Evolutionary conservation across 208 protist species (phyloP), one percentile per base, ranked within the genome.

Genomic region (Crithidia brevicula): DNA sequence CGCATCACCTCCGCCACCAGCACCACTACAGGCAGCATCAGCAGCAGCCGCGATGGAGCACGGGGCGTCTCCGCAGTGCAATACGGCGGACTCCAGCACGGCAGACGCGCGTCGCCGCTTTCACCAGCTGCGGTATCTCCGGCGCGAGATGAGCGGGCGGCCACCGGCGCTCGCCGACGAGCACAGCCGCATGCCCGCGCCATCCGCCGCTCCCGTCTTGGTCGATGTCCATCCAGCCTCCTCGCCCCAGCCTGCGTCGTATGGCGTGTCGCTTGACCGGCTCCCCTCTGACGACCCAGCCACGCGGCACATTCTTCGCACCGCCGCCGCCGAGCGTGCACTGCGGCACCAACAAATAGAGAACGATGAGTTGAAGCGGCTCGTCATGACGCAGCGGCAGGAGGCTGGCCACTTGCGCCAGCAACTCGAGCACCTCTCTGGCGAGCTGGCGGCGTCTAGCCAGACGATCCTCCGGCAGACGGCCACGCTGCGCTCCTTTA

Each of bases 391-490:
- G 1, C 72, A 76, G 43, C 72, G 45, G 13, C 58, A 51, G 18
- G 72, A 89, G 63, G 60, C 72, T 22, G 70, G 68, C 25, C 43
- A 42, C 33, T 46, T 92, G 49, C 62, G 73, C 25, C 40, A n/a
- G 9, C 49, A 83, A n/a, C 67, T 91, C 8, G 64, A 70, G 27
- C 69, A 72, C n/a, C 81, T 94, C 23, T 81, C 80, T 2, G 16
- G n/a, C 3, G 88, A 92, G 77, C 66, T 96, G 58, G 76, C 68
- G 23, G 67, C 73, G n/a, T 77, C 82, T 60, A 78, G 85, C 4
- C 11, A 51, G 11, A 82, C 81, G 15, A 59, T 96, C 6, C 51
- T 74, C 61, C 61, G 82, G 34, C 88, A 96, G 60, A 85, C 82
- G 4, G 81, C 53, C 20, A 83, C 83, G 3, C 69, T 93, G 59